Conservation (phyloP, 2,329 filamentous ascomycete species). For the Zymoseptoria brevis region DNA sequence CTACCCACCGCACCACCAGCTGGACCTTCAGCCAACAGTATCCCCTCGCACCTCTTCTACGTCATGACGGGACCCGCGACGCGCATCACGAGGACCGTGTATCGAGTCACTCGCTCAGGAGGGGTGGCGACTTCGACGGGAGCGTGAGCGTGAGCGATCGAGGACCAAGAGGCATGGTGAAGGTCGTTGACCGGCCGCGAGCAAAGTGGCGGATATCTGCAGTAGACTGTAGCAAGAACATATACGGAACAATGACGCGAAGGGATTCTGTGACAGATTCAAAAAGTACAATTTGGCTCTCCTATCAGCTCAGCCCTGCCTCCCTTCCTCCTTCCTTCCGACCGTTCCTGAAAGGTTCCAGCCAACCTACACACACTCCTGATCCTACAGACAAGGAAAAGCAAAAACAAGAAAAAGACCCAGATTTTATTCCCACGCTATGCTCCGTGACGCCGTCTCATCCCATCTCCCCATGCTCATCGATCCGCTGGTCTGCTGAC, state of each 20-base stretch:
- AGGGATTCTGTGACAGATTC: not conserved
- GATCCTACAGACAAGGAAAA: not conserved
- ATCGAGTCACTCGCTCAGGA: not conserved
- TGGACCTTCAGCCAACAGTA: not conserved
- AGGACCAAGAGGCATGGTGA: too few species aligned
- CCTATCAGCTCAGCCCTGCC: not conserved
- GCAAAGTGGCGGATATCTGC: not conserved
- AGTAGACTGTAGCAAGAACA: not conserved
- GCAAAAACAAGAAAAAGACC: not conserved
- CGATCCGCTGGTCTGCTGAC: not conserved
- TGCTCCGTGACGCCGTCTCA: not conserved
- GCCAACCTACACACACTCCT: not conserved
- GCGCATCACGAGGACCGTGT: not conserved
- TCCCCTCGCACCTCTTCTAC: not conserved
- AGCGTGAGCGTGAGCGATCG: not conserved
- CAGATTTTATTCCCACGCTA: not conserved
- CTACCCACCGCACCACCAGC: not conserved
- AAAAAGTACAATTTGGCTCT: not conserved
- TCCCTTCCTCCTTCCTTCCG: not conserved
- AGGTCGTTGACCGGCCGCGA: too few species aligned
- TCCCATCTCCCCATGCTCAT: not conserved
- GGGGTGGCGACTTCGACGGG: not conserved
- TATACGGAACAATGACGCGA: not conserved
- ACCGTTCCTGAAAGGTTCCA: not conserved
- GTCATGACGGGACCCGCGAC: not conserved